Evolutionary conservation across 768 basidiomycete genomes (phyloP).

Genomic region (Lactarius hatsudake): DNA sequence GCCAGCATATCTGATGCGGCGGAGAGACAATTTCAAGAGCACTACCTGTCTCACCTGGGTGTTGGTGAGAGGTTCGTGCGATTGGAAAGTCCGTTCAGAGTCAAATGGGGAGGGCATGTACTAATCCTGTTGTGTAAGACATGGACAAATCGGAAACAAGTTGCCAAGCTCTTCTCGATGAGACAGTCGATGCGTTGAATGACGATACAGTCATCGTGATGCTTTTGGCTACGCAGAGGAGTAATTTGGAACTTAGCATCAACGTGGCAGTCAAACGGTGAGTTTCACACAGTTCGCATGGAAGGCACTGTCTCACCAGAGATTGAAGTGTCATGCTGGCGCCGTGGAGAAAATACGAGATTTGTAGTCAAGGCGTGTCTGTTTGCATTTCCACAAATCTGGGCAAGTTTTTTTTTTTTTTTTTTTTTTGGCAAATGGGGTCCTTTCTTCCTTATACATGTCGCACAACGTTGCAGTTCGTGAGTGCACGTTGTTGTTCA

Average conservation of each 20-base stretch:
- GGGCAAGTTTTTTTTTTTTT: not conserved
- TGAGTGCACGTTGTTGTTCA: not conserved
- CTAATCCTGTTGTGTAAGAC: not conserved
- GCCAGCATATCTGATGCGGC: not conserved
- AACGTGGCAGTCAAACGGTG: not conserved
- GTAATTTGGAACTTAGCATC: not conserved
- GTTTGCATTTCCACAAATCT: not conserved
- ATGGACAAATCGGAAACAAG: not conserved
- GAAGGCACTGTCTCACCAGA: not conserved
- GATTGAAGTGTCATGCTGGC: not conserved
- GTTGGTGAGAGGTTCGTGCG: not conserved
- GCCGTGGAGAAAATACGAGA: not conserved
- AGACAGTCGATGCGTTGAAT: not conserved
- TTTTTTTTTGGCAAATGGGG: not conserved
- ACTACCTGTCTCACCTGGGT: not conserved
- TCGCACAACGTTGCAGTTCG: not conserved
- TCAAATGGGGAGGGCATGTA: not conserved
- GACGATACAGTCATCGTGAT: not conserved
- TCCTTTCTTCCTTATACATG: not conserved
- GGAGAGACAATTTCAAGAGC: not conserved
- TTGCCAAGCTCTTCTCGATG: not conserved
- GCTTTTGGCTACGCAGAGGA: not conserved
- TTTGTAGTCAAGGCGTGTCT: not conserved
- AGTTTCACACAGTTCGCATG: not conserved
- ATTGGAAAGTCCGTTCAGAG: not conserved